Evolutionary conservation across 805 yeast species (phyloP).

Genomic region (Metschnikowia bowlesiae): DNA sequence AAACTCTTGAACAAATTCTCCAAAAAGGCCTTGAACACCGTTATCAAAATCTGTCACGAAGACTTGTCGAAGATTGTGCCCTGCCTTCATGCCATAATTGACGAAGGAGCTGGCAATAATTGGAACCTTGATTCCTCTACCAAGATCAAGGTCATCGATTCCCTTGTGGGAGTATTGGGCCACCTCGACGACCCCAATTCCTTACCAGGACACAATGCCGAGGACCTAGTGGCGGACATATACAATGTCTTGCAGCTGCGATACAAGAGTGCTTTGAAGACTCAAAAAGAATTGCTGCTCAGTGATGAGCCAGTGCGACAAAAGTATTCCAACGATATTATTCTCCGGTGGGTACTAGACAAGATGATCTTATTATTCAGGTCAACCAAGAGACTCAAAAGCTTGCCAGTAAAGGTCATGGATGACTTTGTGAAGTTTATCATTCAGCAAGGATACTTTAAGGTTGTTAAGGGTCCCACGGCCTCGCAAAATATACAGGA

Average conservation of each 20-base stretch:
- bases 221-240: constrained; percentile 18
- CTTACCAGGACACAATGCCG: constrained; percentile 11
- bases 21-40: constrained; percentile 41
- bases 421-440: constrained; percentile 37
- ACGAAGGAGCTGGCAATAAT: constrained; percentile 43
- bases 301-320: constrained; percentile 14
- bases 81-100: constrained; percentile 23
- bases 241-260: constrained; percentile 22
- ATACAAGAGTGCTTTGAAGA: constrained; percentile 21
- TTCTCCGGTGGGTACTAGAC: constrained; percentile 59
- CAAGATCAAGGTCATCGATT: constrained; percentile 61
- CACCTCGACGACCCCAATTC: constrained; percentile 14
- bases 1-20: constrained; percentile 68
- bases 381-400: constrained; percentile 33
- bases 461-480: constrained; percentile 10
- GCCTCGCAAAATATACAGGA: constrained; percentile 34
- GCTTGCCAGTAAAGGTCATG: constrained; percentile 20
- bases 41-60: constrained; percentile 35
- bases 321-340: constrained; percentile 27
- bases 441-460: constrained; percentile 40
- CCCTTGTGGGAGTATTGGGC: constrained; percentile 24
- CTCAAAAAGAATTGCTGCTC: constrained; percentile 13
- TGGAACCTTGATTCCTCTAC: constrained; percentile 74
- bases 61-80: constrained; percentile 39
- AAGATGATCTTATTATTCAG: constrained; percentile 51